Percentiles rank a stretch among this genome's conserved stretches.
Evolutionary conservation across 2,329 filamentous ascomycete genomes (phyloP).

Genomic region (Claviceps cyperi): DNA sequence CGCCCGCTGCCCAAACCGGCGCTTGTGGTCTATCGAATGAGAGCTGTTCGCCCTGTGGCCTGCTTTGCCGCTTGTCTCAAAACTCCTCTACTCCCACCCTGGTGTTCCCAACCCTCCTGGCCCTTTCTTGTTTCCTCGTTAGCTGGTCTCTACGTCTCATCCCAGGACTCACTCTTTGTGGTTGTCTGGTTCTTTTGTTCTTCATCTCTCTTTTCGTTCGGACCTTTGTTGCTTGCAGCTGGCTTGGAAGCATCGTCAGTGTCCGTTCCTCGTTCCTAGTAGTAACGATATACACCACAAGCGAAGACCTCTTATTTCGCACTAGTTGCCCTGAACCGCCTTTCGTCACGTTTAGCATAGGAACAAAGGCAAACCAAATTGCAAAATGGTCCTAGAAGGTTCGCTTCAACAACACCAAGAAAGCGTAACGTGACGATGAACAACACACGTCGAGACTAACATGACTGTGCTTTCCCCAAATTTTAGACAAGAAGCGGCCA

Average conservation of each 20-base stretch:
- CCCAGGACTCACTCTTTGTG: conserved; percentile 15
- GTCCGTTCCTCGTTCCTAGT: conserved; percentile 3
- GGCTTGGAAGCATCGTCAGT: conserved; percentile 7
- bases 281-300: conserved; percentile 1
- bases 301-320: neutral
- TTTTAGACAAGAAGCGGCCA: conserved; percentile 43
- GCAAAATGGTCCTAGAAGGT: conserved; percentile 27
- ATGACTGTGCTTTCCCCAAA: conserved; percentile 8
- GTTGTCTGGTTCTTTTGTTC: conserved; percentile 18
- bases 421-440: too few species aligned
- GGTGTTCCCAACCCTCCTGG: conserved; percentile 16
- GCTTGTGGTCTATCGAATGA: conserved; percentile 23
- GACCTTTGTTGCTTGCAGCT: conserved; percentile 8
- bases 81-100: conserved; percentile 32
- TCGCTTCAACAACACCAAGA: conserved; percentile 9
- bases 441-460: conserved; percentile 8
- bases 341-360: neutral
- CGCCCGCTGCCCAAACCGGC: conserved; percentile 12
- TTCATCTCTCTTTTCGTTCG: neutral
- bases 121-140: conserved; percentile 27
- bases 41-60: conserved; percentile 11
- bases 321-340: conserved; percentile 3
- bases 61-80: conserved; percentile 26
- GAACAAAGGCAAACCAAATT: conserved; percentile 1
- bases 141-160: conserved; percentile 40